Conservation (phyloP, 768 basidiomycete species). For the Macrocybe gigantea region DNA sequence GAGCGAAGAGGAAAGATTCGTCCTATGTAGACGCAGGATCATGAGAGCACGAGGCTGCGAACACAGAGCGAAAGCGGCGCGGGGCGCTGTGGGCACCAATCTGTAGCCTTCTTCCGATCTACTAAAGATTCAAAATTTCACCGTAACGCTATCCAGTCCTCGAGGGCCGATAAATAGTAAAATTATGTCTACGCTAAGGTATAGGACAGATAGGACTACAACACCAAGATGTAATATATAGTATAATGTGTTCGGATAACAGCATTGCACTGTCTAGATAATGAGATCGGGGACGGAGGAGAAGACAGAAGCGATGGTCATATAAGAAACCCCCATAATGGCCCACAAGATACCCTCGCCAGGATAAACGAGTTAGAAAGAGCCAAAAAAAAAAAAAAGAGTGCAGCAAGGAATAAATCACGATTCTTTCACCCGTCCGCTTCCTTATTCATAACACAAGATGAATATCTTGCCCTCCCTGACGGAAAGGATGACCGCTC, state of each 20-base stretch:
- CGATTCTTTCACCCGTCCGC: not conserved
- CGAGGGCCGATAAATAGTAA: no score
- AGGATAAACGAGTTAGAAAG: not conserved
- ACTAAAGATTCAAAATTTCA: not conserved
- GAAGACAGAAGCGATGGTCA: not conserved
- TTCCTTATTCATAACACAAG: slow-evolving; percentile 50
- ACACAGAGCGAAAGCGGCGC: no score
- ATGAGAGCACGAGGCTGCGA: not conserved
- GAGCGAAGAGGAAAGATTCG: no score
- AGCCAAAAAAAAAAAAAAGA: not conserved
- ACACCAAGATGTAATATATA: no score
- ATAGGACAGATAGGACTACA: no score
- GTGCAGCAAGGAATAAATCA: not conserved
- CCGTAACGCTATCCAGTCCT: not conserved
- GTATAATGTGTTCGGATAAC: no score
- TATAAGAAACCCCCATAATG: not conserved
- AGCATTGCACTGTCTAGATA: not conserved
- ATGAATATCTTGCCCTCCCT: slow-evolving; percentile 69
- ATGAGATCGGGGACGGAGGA: not conserved
- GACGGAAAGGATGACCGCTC: slow-evolving; percentile 64
- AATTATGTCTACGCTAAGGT: no score
- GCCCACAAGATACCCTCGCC: not conserved
- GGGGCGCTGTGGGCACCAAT: not conserved
- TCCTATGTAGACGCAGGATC: not conserved
- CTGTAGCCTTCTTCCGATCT: not conserved